phyloP scores from a whole-genome alignment of 225 moss, liverwort and hornwort genomes.

The Neckera pumila region DNA sequence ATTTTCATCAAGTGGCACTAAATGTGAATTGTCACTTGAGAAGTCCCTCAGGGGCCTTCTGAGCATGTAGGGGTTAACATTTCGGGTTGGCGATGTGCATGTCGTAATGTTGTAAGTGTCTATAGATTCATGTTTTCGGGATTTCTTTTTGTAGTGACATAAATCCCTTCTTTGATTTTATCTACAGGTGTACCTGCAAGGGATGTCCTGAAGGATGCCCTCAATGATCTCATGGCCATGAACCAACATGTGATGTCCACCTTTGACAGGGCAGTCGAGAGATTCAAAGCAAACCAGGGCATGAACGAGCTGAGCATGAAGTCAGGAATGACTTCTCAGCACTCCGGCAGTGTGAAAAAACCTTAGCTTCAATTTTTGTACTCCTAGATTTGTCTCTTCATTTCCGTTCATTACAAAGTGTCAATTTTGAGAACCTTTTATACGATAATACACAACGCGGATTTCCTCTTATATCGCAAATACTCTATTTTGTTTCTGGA shows the following conservation, averaged over 20 bases:
- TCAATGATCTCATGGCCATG: conserved; percentile 62
- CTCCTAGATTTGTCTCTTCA: background rate
- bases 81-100: background rate
- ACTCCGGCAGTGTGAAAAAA: conserved; percentile 30
- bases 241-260: conserved; percentile 32
- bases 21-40: background rate
- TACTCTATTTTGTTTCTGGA: background rate
- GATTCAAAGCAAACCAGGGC: conserved; percentile 46
- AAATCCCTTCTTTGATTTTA: background rate
- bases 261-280: conserved; percentile 47
- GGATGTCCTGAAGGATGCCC: conserved; percentile 63
- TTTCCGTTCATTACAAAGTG: background rate
- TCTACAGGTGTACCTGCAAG: conserved; percentile 52
- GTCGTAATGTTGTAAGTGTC: background rate
- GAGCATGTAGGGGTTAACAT: background rate
- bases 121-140: background rate
- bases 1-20: background rate
- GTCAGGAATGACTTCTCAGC: conserved; percentile 55
- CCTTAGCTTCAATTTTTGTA: background rate
- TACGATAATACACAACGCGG: background rate
- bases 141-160: background rate
- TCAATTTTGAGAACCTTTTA: background rate
- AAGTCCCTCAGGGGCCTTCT: too few species aligned
- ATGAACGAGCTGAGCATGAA: conserved; percentile 68
- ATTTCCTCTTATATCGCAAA: background rate